phyloP scores from a whole-genome alignment of 441 rosid species.

The Jatropha multifida region DNA sequence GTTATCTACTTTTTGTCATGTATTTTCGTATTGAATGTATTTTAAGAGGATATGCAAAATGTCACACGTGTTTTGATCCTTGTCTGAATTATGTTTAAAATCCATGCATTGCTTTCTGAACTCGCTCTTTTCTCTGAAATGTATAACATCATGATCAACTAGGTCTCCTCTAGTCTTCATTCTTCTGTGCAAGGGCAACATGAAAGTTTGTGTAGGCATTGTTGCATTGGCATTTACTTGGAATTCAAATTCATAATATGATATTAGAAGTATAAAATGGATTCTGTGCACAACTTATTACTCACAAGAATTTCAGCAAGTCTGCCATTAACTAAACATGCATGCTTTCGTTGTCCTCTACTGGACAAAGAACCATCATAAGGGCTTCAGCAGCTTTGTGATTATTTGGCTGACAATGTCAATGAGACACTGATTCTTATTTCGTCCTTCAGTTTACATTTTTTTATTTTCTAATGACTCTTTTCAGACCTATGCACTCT shows the following conservation, averaged over 20 bases:
- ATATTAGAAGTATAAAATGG: neutral
- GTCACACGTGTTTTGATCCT: neutral
- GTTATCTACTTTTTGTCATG: conserved; percentile 23
- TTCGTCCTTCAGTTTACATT: neutral
- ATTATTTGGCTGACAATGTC: neutral
- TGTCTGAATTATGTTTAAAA: neutral
- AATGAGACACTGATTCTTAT: neutral
- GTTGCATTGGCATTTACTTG: neutral
- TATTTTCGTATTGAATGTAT: neutral
- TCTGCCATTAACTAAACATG: neutral
- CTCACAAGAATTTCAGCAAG: neutral
- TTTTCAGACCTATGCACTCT: neutral
- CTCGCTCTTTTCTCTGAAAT: neutral
- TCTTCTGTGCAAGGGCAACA: neutral
- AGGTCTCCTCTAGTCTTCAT: neutral
- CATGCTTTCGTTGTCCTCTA: neutral
- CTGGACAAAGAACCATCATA: neutral
- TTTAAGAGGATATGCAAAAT: conserved; percentile 3
- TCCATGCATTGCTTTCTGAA: neutral
- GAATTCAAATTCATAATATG: neutral
- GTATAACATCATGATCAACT: neutral
- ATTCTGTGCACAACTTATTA: neutral
- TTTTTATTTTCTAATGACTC: neutral
- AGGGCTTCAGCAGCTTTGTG: neutral
- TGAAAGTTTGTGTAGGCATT: neutral